A percentile compares a stretch with the other conserved stretches of the same genome.
Evolutionary conservation across 1,139 yeast genomes (phyloP).

Genomic region (Lodderomyces orthopsilosis): DNA sequence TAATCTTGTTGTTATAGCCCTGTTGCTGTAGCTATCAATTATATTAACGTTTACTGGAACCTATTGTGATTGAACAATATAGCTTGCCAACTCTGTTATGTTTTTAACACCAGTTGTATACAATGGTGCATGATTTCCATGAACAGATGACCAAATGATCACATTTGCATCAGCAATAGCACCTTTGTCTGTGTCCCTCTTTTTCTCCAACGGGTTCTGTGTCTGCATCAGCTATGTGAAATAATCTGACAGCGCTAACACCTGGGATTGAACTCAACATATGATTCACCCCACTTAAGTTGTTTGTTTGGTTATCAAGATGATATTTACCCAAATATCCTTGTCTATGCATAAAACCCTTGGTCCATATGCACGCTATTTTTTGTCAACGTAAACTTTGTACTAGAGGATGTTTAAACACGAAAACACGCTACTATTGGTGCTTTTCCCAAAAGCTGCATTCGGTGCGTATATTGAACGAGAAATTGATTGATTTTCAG

Average conservation of each 20-base stretch:
- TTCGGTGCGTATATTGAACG: too few species aligned
- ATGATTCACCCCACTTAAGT: neutral
- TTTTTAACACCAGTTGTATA: neutral
- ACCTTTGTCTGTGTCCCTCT: neutral
- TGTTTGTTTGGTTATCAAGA: neutral
- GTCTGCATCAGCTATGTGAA: neutral
- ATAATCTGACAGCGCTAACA: neutral
- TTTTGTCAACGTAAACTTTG: too few species aligned
- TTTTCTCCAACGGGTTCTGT: neutral
- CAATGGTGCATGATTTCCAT: neutral
- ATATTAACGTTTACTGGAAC: neutral
- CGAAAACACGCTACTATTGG: too few species aligned
- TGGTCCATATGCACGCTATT: too few species aligned
- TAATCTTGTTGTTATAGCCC: neutral
- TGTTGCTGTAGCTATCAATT: neutral
- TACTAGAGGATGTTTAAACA: too few species aligned
- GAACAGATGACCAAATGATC: neutral
- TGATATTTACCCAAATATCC: conserved; percentile 2
- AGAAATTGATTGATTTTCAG: too few species aligned
- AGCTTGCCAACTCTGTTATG: neutral
- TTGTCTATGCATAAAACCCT: too few species aligned
- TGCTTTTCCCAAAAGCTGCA: too few species aligned
- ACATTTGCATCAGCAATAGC: neutral
- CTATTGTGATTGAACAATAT: neutral
- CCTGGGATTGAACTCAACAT: neutral